Evolutionary conservation across 2,329 filamentous ascomycete species (phyloP).

Genomic region (Lachnellula suecica): DNA sequence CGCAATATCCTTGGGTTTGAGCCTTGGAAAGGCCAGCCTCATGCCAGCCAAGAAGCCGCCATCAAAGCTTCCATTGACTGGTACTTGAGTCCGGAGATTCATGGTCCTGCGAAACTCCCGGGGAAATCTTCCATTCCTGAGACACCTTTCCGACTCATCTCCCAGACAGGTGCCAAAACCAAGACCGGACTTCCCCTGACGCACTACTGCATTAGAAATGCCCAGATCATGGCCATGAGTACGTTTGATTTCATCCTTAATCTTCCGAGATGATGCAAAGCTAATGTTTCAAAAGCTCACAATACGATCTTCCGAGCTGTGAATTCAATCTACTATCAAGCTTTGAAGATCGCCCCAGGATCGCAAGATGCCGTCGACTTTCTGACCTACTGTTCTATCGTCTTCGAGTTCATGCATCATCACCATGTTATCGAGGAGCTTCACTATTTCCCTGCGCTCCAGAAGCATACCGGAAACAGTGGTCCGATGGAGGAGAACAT

Average conservation of each 20-base stretch:
- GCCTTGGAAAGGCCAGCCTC: constrained; percentile 19
- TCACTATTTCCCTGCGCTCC: constrained; percentile 36
- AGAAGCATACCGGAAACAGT: constrained; percentile 29
- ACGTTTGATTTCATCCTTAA: not conserved
- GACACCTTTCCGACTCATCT: constrained; percentile 19
- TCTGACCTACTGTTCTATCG: constrained; percentile 33
- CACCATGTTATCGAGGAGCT: constrained; percentile 37
- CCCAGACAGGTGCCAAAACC: constrained; percentile 11
- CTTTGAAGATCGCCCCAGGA: constrained; percentile 22
- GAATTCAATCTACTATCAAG: constrained; percentile 36
- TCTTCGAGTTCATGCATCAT: constrained; percentile 33
- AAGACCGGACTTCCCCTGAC: constrained; percentile 10
- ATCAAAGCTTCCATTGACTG: constrained; percentile 20
- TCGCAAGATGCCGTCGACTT: constrained; percentile 33
- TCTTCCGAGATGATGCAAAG: not conserved
- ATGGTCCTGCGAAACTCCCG: constrained; percentile 17
- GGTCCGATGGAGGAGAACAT: constrained; percentile 34
- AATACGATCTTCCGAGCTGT: constrained; percentile 35
- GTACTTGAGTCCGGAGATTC: constrained; percentile 18
- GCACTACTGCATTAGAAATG: constrained; percentile 21
- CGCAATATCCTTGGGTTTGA: constrained; percentile 17
- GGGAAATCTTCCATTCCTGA: constrained; percentile 17
- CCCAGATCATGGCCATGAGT: constrained; percentile 29
- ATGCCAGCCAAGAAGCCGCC: constrained; percentile 20
- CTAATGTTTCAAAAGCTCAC: constrained; percentile 10